Conservation (phyloP, 768 basidiomycete genomes). For the Pulveroboletus frians region DNA sequence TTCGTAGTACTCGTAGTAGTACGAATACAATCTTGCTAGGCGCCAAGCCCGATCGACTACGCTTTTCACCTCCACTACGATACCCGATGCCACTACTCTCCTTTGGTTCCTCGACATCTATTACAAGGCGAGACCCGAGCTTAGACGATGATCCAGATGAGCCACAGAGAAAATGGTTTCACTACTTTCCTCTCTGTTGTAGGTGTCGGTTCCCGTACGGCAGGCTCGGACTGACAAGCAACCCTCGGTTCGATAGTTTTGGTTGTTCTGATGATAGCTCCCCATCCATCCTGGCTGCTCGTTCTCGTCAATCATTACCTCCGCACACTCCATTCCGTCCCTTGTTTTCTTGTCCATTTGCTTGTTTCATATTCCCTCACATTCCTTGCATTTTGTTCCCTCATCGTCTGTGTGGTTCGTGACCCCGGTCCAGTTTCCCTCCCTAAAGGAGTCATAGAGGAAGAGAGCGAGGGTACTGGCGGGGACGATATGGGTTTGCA, state of each 20-base stretch:
- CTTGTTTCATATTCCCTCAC: constrained; percentile 57
- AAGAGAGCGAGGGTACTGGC: constrained; percentile 27
- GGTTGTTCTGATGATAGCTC: constrained; percentile 56
- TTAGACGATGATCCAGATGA: constrained; percentile 33
- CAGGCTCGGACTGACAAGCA: background rate
- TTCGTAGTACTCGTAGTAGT: no score
- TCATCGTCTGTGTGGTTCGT: constrained; percentile 65
- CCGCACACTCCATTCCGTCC: constrained; percentile 43
- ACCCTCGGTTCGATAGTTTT: constrained; percentile 32
- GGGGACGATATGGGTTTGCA: constrained; percentile 45
- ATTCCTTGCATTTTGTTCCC: constrained; percentile 65
- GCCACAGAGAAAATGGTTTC: constrained; percentile 46
- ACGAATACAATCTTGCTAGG: no score
- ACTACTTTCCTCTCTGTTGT: constrained; percentile 57
- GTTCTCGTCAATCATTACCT: constrained; percentile 67
- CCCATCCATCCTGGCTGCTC: constrained; percentile 69
- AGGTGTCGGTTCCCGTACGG: constrained; percentile 16
- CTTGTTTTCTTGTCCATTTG: constrained; percentile 50
- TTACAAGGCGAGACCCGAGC: constrained; percentile 7
- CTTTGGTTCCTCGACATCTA: constrained; percentile 19
- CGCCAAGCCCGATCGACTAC: background rate
- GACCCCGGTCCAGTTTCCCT: constrained; percentile 63
- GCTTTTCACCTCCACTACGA: constrained; percentile 3
- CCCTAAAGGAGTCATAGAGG: constrained; percentile 19
- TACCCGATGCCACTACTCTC: constrained; percentile 28